Conservation (phyloP, 495 filamentous ascomycete genomes). For the Neurospora sp. region DNA sequence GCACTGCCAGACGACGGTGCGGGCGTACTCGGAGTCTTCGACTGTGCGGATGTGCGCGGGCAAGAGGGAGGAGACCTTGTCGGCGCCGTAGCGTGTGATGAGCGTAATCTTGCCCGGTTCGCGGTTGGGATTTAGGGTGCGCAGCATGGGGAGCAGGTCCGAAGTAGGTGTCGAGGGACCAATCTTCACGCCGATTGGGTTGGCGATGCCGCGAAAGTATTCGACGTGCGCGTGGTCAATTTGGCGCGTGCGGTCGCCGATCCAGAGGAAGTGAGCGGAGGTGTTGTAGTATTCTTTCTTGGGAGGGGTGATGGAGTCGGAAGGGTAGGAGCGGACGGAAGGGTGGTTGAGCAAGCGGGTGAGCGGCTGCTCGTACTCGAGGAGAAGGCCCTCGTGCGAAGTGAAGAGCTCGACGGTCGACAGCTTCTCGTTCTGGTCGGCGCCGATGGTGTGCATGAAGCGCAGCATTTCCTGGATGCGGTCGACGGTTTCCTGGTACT, state of each 20-base stretch:
- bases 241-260: constrained; percentile 91
- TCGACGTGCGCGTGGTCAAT: constrained; percentile 88
- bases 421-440: constrained; percentile 72
- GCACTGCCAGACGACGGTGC: constrained; percentile 90
- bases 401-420: constrained; percentile 94
- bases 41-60: constrained; percentile 81
- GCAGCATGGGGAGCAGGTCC: constrained; percentile 67
- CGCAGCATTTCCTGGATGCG: constrained; percentile 84
- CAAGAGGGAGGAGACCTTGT: constrained; percentile 58
- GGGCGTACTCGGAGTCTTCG: constrained; percentile 52
- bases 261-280: constrained; percentile 96
- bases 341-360: constrained; percentile 69
- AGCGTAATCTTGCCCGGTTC: constrained; percentile 89
- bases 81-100: constrained; percentile 87
- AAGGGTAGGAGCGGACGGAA: constrained; percentile 2
- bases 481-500: constrained; percentile 72
- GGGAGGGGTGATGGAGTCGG: constrained; percentile 9
- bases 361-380: constrained; percentile 87
- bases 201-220: constrained; percentile 92
- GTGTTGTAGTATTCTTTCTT: constrained; percentile 67
- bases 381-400: constrained; percentile 85
- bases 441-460: constrained; percentile 93
- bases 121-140: constrained; percentile 70
- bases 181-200: constrained; percentile 93
- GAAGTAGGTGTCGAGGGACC: constrained; percentile 68